phyloP scores from a whole-genome alignment of 495 filamentous ascomycete genomes.

The Neurospora tetrasperma region DNA sequence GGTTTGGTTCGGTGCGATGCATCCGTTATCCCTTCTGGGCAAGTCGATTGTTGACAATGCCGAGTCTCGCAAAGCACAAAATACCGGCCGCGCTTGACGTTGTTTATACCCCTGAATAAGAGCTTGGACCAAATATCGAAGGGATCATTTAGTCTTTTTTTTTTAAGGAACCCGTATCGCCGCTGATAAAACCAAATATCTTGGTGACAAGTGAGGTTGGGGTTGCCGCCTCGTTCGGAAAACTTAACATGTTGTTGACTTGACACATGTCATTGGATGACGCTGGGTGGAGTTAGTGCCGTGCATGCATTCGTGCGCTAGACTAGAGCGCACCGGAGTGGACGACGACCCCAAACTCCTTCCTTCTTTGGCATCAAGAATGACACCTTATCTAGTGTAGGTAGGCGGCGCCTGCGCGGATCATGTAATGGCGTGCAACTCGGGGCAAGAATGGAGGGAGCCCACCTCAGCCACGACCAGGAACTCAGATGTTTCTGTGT shows the following conservation, averaged over 20 bases:
- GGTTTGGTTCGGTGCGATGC: neutral
- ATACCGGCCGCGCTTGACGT: neutral
- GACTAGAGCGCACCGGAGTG: neutral
- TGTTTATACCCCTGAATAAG: neutral
- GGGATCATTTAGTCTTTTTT: neutral
- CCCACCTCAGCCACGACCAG: neutral
- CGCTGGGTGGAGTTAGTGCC: neutral
- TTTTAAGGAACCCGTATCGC: neutral
- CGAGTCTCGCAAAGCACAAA: neutral
- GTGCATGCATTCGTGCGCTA: neutral
- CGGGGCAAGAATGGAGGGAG: neutral
- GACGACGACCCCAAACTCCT: neutral
- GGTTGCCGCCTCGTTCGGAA: neutral
- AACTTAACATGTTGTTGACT: neutral
- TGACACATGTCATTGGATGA: neutral
- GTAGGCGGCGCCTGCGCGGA: neutral
- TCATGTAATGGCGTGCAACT: neutral
- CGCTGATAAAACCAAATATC: neutral
- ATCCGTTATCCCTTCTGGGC: neutral
- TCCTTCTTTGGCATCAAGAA: neutral
- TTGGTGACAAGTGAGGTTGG: neutral
- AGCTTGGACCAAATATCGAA: neutral
- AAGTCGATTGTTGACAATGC: neutral
- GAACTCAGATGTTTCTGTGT: neutral
- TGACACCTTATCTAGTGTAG: neutral